Percentiles rank a stretch among this genome's conserved stretches.
These are phyloP conservation scores for Globisporangium sylvaticum DNA, from an alignment of 352 stramenopile species.

Conservation along the genomic window DNA sequence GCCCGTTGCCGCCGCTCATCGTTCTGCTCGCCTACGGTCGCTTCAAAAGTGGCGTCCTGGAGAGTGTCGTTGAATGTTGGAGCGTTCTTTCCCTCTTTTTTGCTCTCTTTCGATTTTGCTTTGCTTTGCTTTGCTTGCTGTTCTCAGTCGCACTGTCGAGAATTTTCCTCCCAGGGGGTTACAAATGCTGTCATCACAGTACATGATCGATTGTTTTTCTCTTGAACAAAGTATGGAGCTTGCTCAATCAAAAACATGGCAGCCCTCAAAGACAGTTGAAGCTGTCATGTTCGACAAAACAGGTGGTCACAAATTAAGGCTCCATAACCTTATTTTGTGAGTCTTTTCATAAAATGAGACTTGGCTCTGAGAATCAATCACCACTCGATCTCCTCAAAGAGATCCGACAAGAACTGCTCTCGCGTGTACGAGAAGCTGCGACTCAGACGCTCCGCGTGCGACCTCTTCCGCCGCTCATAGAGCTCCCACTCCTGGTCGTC, in stretches of 20 bases:
- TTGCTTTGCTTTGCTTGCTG: too few species aligned
- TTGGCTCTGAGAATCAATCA: too few species aligned
- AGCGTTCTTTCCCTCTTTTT: neutral
- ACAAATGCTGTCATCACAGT: neutral
- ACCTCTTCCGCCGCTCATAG: neutral
- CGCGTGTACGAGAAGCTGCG: neutral
- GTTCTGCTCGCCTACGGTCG: slow-evolving; percentile 17
- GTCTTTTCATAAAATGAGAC: too few species aligned
- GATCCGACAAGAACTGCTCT: slow-evolving; percentile 2
- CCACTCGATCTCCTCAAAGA: neutral
- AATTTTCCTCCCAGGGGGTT: neutral
- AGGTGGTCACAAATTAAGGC: neutral
- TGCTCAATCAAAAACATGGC: too few species aligned
- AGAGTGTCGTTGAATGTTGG: neutral
- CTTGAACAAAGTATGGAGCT: neutral
- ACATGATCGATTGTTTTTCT: neutral
- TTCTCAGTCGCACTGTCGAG: neutral
- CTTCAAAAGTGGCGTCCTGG: slow-evolving; percentile 23
- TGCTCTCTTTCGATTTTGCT: neutral
- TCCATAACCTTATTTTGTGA: neutral
- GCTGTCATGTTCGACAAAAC: neutral
- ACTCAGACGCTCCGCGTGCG: slow-evolving; percentile 1
- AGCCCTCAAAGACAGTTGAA: neutral
- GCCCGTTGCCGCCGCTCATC: slow-evolving; percentile 60
- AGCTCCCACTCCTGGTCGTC: neutral